Evolutionary conservation across 139 green algal genomes (phyloP).

Genomic region (Chlorella sorokiniana): DNA sequence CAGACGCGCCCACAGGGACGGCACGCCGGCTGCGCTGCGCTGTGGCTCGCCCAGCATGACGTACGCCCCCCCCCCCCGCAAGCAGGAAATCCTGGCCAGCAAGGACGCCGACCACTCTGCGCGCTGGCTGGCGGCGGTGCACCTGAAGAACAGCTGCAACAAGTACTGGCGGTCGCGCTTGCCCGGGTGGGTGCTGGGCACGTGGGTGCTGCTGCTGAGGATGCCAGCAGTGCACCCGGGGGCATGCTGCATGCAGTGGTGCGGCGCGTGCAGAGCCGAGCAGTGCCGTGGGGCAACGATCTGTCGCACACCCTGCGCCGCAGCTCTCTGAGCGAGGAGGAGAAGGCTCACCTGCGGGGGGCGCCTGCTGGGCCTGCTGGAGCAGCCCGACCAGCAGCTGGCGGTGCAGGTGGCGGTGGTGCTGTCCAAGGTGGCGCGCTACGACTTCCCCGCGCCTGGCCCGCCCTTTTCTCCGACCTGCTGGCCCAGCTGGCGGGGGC

Average conservation of each 20-base stretch:
- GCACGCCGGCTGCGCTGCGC: neutral
- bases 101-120: constrained; percentile 71
- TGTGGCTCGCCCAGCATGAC: neutral
- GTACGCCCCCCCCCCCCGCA: neutral
- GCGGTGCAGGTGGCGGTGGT: constrained; percentile 71
- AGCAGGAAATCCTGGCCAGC: constrained; percentile 80
- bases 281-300: neutral
- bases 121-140: constrained; percentile 85
- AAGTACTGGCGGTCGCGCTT: constrained; percentile 68
- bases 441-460: constrained; percentile 91
- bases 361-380: constrained; percentile 70
- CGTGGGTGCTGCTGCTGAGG: neutral
- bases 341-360: constrained; percentile 81
- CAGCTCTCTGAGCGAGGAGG: constrained; percentile 74
- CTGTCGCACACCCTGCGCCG: neutral
- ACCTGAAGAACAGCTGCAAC: constrained; percentile 92
- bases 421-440: constrained; percentile 85
- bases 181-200: neutral
- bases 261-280: neutral
- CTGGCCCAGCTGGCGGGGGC: constrained; percentile 45
- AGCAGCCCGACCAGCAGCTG: constrained; percentile 81
- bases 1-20: neutral
- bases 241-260: neutral
- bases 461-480: constrained; percentile 78
- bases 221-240: neutral